Evolutionary conservation across 208 protist species (phyloP), one percentile per base, ranked within the genome.

Genomic region (Acanthamoeba lugdunensis): DNA sequence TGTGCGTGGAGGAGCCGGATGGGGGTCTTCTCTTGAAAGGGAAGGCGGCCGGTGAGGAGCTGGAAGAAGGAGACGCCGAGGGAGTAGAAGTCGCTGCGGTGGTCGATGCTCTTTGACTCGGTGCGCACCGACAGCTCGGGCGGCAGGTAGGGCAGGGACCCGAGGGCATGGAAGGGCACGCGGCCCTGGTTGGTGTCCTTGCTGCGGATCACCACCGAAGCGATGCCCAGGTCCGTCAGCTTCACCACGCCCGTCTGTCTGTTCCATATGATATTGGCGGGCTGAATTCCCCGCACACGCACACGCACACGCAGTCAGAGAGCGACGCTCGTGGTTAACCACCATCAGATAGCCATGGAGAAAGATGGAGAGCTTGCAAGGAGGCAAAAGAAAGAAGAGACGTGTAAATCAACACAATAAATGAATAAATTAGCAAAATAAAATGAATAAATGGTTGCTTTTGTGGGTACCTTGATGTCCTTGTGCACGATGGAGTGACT

Each of bases 1-100:
- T 92, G 88, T 3, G 88, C 88, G 69, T 92, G 88, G 41, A 92
- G 23, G 18, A 92, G 28, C 25, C 88, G 63, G 21, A 92, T 56
- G 61, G 88, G 63, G 18, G 88, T 56, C 45, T 56, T 45, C 69
- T 92, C 88, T n/a, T 79, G 65, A 23, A 92, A 92, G 54, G 88
- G 88, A 13, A 37, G 69, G n/a, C 58, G 25, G 2, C 65, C 88
- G 52, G 21, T 61, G 33, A 79, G 41, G 18, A 92, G 54, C 88
- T 92, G 41, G 88, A 79, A 92, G 69, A 92, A 79, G n/a, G 88
- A 56, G 30, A 79, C 37, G 16, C 88, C 88, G 50, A 92, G 88
- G 37, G 88, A 92, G 54, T 92, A 92, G 48, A 92, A 92, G 65
- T 92, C 88, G 41, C 48, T 45, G 28, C 88, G 88, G 65, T 92